Base-by-base conservation (phyloP, 176 grass and related monocot genomes). In the Oryza australiensis region DNA sequence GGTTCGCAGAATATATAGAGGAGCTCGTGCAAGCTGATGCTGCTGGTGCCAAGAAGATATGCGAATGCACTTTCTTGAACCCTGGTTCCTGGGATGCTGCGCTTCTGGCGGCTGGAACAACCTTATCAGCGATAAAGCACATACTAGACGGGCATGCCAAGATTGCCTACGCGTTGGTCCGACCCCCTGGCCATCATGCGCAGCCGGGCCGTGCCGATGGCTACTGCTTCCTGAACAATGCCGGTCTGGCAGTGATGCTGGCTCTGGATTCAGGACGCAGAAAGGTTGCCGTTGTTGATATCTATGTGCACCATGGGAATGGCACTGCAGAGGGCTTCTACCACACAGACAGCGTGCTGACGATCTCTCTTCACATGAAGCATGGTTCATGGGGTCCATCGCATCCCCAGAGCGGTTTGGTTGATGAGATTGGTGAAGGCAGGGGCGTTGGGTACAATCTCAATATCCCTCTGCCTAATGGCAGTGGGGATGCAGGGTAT, bases 141-240 rank as follows among this genome's bases (percentile, higher is more conserved):
- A 93, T 98, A 80, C 91, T 94, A 38, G 92, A 92, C 3, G 88
- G 82, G 7, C 79, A 79, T 15, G 90, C 78, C 91, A 91, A 37
- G 76, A 65, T 94, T 20, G 84, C 90, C 32, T 98, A 98, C 76
- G 82, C 90, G 2, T 24, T 98, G 81, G 92, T 94, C 63, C 86
- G 95, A 0, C 92, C 95, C 2, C 95, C 90, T 35, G 95, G 95
- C 62, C 95, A 98, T 75, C 95, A 98, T 42, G 86, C 92, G 24
- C 95, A 95, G 7, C 92, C 95, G 3, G 65, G 72, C 84, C 82
- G 22, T 26, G 95, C 95, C 2, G 92, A 98, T 51, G 90, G 95
- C 5, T 98, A 91, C 73, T 98, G 95, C 86, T 94, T 98, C n/a
- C 93, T 98, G 20, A 98, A 98, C 82, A 95, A 98, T 45, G 95